Evolutionary conservation across 2,329 filamentous ascomycete species (phyloP), one percentile per base, ranked within the genome.

Genomic region (Xylaria sp.): DNA sequence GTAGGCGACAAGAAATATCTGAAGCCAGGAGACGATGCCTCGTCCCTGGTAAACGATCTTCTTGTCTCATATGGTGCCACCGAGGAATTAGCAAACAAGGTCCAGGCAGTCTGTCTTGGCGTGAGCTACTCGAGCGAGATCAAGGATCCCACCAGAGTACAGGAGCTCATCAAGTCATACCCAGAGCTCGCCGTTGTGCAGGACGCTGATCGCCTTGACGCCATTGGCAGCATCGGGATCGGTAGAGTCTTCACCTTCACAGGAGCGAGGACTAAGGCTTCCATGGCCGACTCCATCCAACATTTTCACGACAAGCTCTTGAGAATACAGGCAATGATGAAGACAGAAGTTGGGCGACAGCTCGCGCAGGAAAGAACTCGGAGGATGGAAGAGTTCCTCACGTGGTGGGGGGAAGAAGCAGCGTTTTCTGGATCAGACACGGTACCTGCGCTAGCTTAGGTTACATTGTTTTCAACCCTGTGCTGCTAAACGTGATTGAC

Each of bases 181-280:
- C 93, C 93, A 0, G 93, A 96, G 78, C 82, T 96, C 39, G 94
- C 89, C 0, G 87, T 97, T 56, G 93, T 97, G 36, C 94, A 97
- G 81, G 95, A 97, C 79, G 94, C 94, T 4, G 95, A 97, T 81
- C 86, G 94, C 7, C 83, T 98, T n/a, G 95, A 98, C 80, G 92
- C 94, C 4, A 90, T 97, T 58, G 95, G 94, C 0, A 93, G 92
- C 0, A 87, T 97, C 34, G 95, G 95, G 0, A 90, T 97, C 65
- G 94, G 88, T 2, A 84, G 95, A 50, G 88, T 87, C 46, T 94
- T 96, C 78, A 89, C 91, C 0, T 97, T 89, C 78, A 89, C 91
- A 0, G 94, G 91, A 0, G 90, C 89, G 12, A 88, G 86, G 78
- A 79, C 79, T 39, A 76, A 77, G 12, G 78, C 79, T 4, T 81